Evolutionary conservation across 1,139 yeast genomes (phyloP).

Genomic region (Hemisphaericaspora subhashii): DNA sequence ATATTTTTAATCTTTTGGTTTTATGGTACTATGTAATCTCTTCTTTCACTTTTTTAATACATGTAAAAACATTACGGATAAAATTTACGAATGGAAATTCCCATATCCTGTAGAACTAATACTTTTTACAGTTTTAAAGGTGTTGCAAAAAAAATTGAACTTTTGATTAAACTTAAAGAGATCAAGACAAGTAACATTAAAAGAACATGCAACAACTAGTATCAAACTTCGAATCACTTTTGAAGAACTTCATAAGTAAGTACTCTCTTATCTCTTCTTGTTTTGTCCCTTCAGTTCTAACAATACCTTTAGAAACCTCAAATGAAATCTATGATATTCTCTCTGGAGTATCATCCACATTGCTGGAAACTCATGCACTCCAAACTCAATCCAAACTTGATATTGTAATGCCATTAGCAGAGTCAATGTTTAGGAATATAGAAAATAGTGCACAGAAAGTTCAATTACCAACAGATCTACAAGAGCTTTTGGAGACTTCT

Average conservation of each 20-base stretch:
- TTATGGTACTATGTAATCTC: conserved; percentile 6
- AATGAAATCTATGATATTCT: conserved; percentile 10
- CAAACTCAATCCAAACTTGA: conserved; percentile 11
- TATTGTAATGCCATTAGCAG: conserved; percentile 11
- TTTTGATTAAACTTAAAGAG: not conserved
- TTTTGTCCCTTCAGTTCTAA: not conserved
- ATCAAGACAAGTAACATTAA: no score
- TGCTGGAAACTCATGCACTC: conserved; percentile 6
- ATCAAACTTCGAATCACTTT: conserved; percentile 10
- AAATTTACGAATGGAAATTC: not conserved
- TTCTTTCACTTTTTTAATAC: conserved; percentile 6
- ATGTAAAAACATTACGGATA: conserved; percentile 2
- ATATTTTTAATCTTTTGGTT: conserved; percentile 9
- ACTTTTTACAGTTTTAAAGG: conserved; percentile 1
- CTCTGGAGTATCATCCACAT: not conserved
- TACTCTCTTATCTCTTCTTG: not conserved
- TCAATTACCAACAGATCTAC: conserved; percentile 7
- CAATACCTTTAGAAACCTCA: conserved; percentile 8
- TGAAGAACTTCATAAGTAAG: conserved; percentile 12
- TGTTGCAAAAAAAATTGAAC: conserved; percentile 6
- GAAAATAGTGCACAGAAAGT: conserved; percentile 3
- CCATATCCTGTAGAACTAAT: not conserved
- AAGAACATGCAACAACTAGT: conserved; percentile 10
- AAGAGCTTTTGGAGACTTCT: conserved; percentile 15
- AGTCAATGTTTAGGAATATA: conserved; percentile 10